Evolutionary conservation across 495 filamentous ascomycete genomes (phyloP).

Genomic region (Immersiella caudata): DNA sequence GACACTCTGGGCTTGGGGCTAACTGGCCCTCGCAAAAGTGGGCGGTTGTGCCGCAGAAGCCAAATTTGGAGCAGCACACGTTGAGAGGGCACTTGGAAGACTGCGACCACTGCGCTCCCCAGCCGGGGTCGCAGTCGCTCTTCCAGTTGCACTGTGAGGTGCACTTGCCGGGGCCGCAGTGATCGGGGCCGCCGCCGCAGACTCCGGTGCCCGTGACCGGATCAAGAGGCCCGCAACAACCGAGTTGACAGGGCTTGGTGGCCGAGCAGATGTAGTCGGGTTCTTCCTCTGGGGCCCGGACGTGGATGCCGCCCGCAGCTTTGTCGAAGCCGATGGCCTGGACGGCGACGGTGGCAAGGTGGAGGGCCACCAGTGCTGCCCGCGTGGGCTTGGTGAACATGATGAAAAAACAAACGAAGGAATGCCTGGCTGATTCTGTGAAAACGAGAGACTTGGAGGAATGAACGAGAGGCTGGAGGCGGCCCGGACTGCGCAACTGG

Average conservation of each 20-base stretch:
- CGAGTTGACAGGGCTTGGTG: neutral
- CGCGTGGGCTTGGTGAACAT: too few relatives aligned
- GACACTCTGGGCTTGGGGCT: neutral
- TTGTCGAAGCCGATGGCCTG: too few relatives aligned
- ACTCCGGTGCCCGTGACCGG: neutral
- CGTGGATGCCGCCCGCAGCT: too few relatives aligned
- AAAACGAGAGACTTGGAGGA: too few relatives aligned
- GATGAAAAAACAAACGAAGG: too few relatives aligned
- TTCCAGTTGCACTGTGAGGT: conserved; percentile 19
- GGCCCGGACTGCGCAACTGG: too few relatives aligned
- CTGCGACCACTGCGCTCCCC: conserved; percentile 12
- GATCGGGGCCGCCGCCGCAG: neutral
- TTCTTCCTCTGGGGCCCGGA: too few relatives aligned
- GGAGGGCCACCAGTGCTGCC: too few relatives aligned
- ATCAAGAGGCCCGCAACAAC: neutral
- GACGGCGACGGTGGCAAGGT: too few relatives aligned
- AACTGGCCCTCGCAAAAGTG: neutral
- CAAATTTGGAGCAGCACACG: conserved; percentile 29
- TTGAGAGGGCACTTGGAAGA: conserved; percentile 24
- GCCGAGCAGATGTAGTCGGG: conserved; percentile 1
- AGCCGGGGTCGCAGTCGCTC: conserved; percentile 12
- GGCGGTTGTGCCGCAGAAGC: conserved; percentile 24
- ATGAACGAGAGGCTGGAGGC: too few relatives aligned
- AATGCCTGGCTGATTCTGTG: too few relatives aligned
- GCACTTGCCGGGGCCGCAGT: conserved; percentile 8